These are phyloP conservation scores for Inga laurina DNA, from an alignment of 306 rosid genomes.

Conservation along the genomic window DNA sequence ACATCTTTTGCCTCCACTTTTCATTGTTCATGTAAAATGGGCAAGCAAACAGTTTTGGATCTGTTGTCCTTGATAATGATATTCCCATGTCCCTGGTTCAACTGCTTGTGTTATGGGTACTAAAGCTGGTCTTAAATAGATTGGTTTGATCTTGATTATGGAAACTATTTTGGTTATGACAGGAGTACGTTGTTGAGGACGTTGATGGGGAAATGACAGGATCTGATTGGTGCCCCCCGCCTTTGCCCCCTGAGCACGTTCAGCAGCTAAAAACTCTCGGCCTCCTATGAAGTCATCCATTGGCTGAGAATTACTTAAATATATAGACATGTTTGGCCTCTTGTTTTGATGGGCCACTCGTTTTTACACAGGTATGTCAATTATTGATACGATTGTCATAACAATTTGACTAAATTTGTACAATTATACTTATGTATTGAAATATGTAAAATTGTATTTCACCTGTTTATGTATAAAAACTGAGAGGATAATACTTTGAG, in stretches of 20 bases:
- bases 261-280: constrained; percentile 93
- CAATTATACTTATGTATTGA: constrained; percentile 35
- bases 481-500: constrained; percentile 29
- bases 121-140: background rate
- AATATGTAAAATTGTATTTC: constrained; percentile 34
- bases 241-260: constrained; percentile 85
- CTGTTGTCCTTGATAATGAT: background rate
- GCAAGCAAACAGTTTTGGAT: constrained; percentile 11
- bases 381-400: constrained; percentile 30
- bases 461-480: constrained; percentile 40
- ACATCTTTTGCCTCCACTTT: constrained; percentile 8
- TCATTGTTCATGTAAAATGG: background rate
- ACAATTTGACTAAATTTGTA: constrained; percentile 37
- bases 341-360: constrained; percentile 35
- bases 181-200: constrained; percentile 98
- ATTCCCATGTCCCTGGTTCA: background rate
- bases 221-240: constrained; percentile 86
- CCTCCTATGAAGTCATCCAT: constrained; percentile 56
- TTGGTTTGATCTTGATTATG: constrained; percentile 23
- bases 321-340: constrained; percentile 31
- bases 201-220: constrained; percentile 93
- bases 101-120: constrained; percentile 17
- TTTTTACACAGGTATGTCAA: constrained; percentile 19
- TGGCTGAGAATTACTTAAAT: constrained; percentile 33
- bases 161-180: constrained; percentile 20